Evolutionary conservation across 768 basidiomycete species (phyloP), one percentile per base, ranked within the genome.

Genomic region (Calvatia gigantea): DNA sequence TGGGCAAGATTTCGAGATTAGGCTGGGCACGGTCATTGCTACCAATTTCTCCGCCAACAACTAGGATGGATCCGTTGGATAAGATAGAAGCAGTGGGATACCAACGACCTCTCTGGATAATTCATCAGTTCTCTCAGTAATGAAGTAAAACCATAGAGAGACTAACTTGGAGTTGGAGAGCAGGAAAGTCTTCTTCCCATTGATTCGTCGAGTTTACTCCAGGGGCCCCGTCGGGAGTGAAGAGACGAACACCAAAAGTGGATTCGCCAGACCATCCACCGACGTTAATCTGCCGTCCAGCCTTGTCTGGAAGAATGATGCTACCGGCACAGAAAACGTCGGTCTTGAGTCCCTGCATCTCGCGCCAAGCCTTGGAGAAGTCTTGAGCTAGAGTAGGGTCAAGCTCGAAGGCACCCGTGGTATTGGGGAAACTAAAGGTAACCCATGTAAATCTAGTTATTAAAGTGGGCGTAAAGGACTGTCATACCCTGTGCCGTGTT

Each of bases 251-350:
- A 37, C 90, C 90, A 49, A 73, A 86, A 8, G 88, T 89, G 19
- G 88, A 89, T 2, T 80, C 71, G 49, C 81, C 70, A 15, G 87
- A 87, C 89, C 89, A 78, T 25, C 86, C 86, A 44, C 85, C 84
- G 43, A 87, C 77, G 56, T 85, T 84, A 65, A 87, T 75, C 56
- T 82, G 77, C 42, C 87, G 80, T 2, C 74, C 90, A 14, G 70
- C 83, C 58, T 84, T 86, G 64, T 91, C 90, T 0, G 90, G 90
- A 31, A 91, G 79, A 31, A 88, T 79, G 42, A 92, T 72, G 41
- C 82, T 81, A 8, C 73, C 90, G 3, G 89, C 83, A 64, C 90
- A 91, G 74, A 92, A 92, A 9, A 91, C 87, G 60, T 92, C 87
- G 8, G 86, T 76, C 69, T 88, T 75, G 60, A 89, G 70, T 12